These are phyloP conservation scores for Parachlorella kessleri DNA, from an alignment of 139 green algal genomes.

Conservation along the genomic window DNA sequence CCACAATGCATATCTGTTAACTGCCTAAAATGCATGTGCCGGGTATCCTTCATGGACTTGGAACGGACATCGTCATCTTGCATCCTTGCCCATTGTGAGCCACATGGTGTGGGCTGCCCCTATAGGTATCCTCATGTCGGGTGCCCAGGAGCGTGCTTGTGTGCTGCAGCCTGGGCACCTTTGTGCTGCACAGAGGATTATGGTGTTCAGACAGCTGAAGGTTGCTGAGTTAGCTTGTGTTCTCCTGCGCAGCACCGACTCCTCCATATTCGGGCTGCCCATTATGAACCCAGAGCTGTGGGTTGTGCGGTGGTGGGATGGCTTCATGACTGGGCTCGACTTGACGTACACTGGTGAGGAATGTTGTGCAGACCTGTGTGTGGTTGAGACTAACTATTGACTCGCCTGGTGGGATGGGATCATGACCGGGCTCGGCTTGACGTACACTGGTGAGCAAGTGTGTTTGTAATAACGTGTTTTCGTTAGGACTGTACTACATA, in stretches of 20 bases:
- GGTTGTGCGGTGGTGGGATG: not conserved
- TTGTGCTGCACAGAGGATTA: too few relatives aligned
- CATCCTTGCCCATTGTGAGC: not conserved
- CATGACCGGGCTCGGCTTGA: conserved; percentile 25
- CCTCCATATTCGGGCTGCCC: conserved; percentile 2
- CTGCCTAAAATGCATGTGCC: too few relatives aligned
- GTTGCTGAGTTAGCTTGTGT: too few relatives aligned
- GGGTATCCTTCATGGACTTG: too few relatives aligned
- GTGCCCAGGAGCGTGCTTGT: not conserved
- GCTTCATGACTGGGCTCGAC: conserved; percentile 19
- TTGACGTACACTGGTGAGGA: conserved; percentile 29
- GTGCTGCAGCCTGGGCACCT: not conserved
- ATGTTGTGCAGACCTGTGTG: not conserved
- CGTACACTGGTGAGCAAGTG: conserved; percentile 17
- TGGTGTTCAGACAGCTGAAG: too few relatives aligned
- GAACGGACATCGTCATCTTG: too few relatives aligned
- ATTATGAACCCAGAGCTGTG: not conserved
- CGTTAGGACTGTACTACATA: too few relatives aligned
- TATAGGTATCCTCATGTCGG: not conserved
- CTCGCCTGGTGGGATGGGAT: not conserved
- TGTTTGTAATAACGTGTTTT: not conserved
- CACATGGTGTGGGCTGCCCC: not conserved
- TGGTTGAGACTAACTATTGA: not conserved
- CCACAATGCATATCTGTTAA: too few relatives aligned
- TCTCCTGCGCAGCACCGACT: too few relatives aligned